Percentiles rank a stretch among this genome's conserved stretches.
phyloP scores from a whole-genome alignment of 2,329 filamentous ascomycete genomes.

The Periconia digitata region DNA sequence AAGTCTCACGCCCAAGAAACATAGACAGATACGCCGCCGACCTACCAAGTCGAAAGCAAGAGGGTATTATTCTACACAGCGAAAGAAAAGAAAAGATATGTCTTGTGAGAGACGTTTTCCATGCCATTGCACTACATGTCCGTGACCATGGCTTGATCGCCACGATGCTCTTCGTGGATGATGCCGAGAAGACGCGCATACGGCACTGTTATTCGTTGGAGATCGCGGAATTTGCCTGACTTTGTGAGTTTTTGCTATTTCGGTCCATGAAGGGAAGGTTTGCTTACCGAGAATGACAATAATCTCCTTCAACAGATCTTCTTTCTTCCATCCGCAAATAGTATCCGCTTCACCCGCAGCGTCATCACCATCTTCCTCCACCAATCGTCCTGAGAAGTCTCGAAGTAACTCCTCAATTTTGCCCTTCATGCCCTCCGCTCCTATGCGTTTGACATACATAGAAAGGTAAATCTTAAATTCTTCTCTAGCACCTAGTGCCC shows the following conservation, averaged over 20 bases:
- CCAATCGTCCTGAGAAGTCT: slow-evolving; percentile 72
- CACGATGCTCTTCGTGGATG: slow-evolving; percentile 23
- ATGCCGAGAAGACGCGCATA: slow-evolving; percentile 68
- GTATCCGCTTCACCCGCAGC: slow-evolving; percentile 59
- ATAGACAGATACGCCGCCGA: too few species aligned
- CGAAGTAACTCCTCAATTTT: slow-evolving; percentile 94
- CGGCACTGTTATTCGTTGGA: slow-evolving; percentile 92
- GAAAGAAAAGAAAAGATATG: too few species aligned
- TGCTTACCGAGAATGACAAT: slow-evolving; percentile 81
- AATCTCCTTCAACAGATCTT: slow-evolving; percentile 84
- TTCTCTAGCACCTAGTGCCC: slow-evolving; percentile 81
- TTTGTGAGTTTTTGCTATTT: slow-evolving; percentile 39
- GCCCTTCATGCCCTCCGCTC: slow-evolving; percentile 79
- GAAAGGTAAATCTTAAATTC: slow-evolving; percentile 95
- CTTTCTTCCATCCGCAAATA: slow-evolving; percentile 88
- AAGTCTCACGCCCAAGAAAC: too few species aligned
- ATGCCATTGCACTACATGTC: too few species aligned
- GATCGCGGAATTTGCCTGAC: slow-evolving; percentile 87
- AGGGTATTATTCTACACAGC: too few species aligned
- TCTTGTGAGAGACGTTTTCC: too few species aligned
- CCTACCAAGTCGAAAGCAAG: too few species aligned
- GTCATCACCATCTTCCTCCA: slow-evolving; percentile 61
- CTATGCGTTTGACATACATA: slow-evolving; percentile 96
- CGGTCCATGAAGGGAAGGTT: background rate
- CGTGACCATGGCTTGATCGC: slow-evolving; percentile 38